These are phyloP conservation scores for Lolium rigidum DNA, from an alignment of 176 grass and related monocot species.

Conservation along the genomic window DNA sequence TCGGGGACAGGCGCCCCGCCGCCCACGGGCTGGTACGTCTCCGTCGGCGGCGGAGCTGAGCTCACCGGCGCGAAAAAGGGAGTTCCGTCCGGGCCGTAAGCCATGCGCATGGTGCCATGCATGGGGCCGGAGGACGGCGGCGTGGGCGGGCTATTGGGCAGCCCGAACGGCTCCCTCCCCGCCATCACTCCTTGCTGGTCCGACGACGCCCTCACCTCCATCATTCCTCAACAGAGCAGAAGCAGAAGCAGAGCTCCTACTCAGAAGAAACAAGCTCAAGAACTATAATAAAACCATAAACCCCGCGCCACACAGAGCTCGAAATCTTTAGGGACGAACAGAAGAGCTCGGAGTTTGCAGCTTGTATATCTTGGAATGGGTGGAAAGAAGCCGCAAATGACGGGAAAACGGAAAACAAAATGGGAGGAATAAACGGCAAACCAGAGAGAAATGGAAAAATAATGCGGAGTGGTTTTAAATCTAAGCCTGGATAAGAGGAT, in stretches of 20 bases:
- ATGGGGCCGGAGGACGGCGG: constrained; percentile 50
- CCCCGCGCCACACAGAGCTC: constrained; percentile 32
- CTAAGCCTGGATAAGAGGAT: constrained; percentile 39
- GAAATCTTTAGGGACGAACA: constrained; percentile 38
- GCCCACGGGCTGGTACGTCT: constrained; percentile 51
- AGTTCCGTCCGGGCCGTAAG: constrained; percentile 75
- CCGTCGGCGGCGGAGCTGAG: constrained; percentile 49
- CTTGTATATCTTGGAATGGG: constrained; percentile 33
- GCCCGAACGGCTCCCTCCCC: constrained; percentile 79
- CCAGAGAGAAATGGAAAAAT: constrained; percentile 45
- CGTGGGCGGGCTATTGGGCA: constrained; percentile 64
- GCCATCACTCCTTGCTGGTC: constrained; percentile 63
- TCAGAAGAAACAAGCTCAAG: constrained; percentile 30
- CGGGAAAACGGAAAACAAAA: constrained; percentile 31
- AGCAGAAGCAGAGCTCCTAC: constrained; percentile 35
- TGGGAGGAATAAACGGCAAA: constrained; percentile 41
- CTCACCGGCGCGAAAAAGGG: constrained; percentile 68
- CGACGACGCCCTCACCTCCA: constrained; percentile 61
- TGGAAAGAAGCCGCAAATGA: constrained; percentile 43
- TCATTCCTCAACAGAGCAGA: constrained; percentile 45
- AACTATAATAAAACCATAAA: constrained; percentile 52
- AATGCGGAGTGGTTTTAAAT: constrained; percentile 10
- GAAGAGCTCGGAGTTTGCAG: constrained; percentile 42
- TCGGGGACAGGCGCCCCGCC: constrained; percentile 29
- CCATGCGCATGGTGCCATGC: constrained; percentile 72